Percentiles rank a stretch among this genome's conserved stretches.
These are phyloP conservation scores for Triticum urartu DNA, from an alignment of 176 grass and related monocot species.

Conservation along the genomic window DNA sequence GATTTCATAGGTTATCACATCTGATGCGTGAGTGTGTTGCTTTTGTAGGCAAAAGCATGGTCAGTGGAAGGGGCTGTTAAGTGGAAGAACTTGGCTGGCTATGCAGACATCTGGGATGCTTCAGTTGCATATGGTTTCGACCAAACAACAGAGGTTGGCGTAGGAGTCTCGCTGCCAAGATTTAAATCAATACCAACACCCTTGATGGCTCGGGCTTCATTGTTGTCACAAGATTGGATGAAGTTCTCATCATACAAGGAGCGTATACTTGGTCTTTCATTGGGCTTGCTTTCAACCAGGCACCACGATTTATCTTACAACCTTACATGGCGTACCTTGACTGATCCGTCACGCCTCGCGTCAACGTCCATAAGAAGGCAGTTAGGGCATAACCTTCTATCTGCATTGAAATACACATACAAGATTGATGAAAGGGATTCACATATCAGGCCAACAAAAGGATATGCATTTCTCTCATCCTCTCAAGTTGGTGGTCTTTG, in stretches of 20 bases:
- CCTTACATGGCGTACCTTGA: constrained; percentile 70
- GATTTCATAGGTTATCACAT: constrained; percentile 8
- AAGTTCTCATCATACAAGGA: constrained; percentile 89
- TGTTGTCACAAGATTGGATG: constrained; percentile 77
- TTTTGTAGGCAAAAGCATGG: constrained; percentile 64
- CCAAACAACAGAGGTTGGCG: constrained; percentile 63
- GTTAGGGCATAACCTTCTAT: constrained; percentile 83
- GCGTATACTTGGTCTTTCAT: constrained; percentile 60
- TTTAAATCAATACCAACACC: constrained; percentile 80
- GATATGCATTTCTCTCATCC: constrained; percentile 82
- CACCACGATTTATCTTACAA: constrained; percentile 83
- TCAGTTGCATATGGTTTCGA: constrained; percentile 73
- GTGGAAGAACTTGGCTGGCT: constrained; percentile 83
- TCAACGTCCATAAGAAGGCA: constrained; percentile 69
- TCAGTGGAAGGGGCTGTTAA: constrained; percentile 78
- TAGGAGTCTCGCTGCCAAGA: constrained; percentile 67
- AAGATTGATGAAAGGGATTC: constrained; percentile 90
- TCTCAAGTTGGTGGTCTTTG: constrained; percentile 85
- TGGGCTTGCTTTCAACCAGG: constrained; percentile 82
- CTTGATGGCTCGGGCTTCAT: constrained; percentile 58
- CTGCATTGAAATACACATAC: constrained; percentile 87
- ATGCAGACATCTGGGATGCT: constrained; percentile 90
- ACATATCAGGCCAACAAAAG: constrained; percentile 69
- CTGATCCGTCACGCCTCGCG: constrained; percentile 55
- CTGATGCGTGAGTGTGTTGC: constrained; percentile 20